Evolutionary conservation across 2,329 filamentous ascomycete genomes (phyloP).

Genomic region (Pseudocercospora fijiensis): DNA sequence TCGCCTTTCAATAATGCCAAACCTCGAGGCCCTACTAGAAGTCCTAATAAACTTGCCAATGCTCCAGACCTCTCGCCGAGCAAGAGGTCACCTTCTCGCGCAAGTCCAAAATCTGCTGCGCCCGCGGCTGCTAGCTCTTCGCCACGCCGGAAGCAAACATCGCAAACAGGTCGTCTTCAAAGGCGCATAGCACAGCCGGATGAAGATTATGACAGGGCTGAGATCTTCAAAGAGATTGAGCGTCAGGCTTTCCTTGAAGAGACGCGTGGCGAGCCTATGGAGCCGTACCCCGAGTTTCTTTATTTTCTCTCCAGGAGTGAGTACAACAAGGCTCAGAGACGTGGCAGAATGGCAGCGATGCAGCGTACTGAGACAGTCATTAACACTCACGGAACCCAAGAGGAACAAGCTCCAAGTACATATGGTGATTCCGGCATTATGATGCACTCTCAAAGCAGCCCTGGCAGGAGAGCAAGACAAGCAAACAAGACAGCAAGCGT

Average conservation of each 20-base stretch:
- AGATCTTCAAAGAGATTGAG: neutral
- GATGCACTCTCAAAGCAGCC: neutral
- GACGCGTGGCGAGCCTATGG: neutral
- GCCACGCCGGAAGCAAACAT: neutral
- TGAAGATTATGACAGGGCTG: neutral
- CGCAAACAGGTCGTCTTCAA: neutral
- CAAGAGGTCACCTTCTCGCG: neutral
- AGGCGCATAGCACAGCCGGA: neutral
- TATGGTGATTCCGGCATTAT: neutral
- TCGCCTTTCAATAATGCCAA: neutral
- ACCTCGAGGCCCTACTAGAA: neutral
- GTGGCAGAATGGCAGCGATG: neutral
- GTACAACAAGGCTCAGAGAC: neutral
- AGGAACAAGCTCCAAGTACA: neutral
- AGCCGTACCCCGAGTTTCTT: neutral
- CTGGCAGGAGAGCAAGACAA: neutral
- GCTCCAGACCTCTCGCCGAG: neutral
- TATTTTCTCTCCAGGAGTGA: neutral
- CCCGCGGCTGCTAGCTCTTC: neutral
- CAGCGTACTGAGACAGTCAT: neutral
- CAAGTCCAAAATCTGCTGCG: neutral
- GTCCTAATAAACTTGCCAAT: conserved; percentile 5
- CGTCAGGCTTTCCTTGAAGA: neutral
- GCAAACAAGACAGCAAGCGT: neutral
- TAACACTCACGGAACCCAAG: neutral